phyloP scores from a whole-genome alignment of 2,329 filamentous ascomycete genomes.

The Stagonosporopsis chrysanthemi region DNA sequence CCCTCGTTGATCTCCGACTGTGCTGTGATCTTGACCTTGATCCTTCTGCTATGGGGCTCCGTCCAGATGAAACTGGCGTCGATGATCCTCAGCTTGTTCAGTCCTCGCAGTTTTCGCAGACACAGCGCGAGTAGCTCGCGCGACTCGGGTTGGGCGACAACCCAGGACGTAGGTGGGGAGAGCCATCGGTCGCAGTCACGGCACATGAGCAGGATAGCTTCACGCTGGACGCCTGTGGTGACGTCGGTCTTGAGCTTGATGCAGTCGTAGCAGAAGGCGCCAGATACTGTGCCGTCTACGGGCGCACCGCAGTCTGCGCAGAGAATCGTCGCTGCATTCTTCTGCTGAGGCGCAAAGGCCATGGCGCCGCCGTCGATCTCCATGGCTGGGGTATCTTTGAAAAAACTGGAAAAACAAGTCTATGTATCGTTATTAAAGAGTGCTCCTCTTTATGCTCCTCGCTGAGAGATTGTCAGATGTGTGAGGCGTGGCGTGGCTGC shows the following conservation, averaged over 20 bases:
- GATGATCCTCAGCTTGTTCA: slow-evolving; percentile 91
- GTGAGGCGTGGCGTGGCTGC: slow-evolving; percentile 6
- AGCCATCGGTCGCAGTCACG: slow-evolving; percentile 92
- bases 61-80: slow-evolving; percentile 98
- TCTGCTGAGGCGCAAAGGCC: slow-evolving; percentile 49
- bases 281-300: slow-evolving; percentile 86
- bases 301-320: slow-evolving; percentile 97
- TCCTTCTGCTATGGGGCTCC: slow-evolving; percentile 89
- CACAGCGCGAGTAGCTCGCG: slow-evolving; percentile 92
- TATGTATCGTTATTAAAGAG: background rate
- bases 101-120: slow-evolving; percentile 82
- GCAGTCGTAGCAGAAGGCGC: slow-evolving; percentile 94
- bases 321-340: slow-evolving; percentile 74
- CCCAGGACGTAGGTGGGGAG: slow-evolving; percentile 84
- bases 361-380: slow-evolving; percentile 50
- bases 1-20: slow-evolving; percentile 74
- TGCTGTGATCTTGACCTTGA: slow-evolving; percentile 95
- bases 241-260: slow-evolving; percentile 95
- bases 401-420: background rate
- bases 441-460: slow-evolving; percentile 6
- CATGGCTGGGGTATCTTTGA: slow-evolving; percentile 38
- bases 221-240: slow-evolving; percentile 87
- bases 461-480: background rate
- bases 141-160: slow-evolving; percentile 84
- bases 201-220: slow-evolving; percentile 90